Evolutionary conservation across 2,329 filamentous ascomycete species (phyloP).

Genomic region (Drechslera avenae): DNA sequence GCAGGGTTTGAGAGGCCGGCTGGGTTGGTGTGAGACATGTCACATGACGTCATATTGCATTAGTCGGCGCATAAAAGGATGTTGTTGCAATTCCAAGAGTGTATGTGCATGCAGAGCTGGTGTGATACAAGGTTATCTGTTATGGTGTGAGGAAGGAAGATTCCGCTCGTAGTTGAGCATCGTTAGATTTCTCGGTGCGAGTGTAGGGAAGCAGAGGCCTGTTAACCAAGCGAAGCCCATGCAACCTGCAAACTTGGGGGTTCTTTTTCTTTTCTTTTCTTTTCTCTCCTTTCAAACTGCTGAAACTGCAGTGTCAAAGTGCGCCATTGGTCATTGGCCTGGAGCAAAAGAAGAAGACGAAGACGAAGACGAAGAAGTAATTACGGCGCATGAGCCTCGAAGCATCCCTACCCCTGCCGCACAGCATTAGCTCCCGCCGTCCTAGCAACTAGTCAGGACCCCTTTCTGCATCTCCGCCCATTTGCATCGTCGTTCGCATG

Average conservation of each 20-base stretch:
- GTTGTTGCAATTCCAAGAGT: neutral
- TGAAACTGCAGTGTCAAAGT: neutral
- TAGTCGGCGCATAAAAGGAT: neutral
- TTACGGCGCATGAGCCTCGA: neutral
- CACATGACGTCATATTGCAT: neutral
- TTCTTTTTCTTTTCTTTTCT: too few relatives aligned
- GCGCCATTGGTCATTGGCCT: neutral
- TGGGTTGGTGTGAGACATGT: neutral
- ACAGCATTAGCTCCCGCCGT: conserved; percentile 20
- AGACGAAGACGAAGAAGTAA: conserved; percentile 5
- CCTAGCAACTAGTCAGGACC: conserved; percentile 21
- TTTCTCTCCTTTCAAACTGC: neutral
- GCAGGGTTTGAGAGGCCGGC: conserved; percentile 27
- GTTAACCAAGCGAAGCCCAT: neutral
- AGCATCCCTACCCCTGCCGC: conserved; percentile 4
- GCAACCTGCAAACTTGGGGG: neutral
- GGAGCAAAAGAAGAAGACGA: neutral
- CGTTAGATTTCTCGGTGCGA: too few relatives aligned
- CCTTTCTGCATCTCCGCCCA: conserved; percentile 9
- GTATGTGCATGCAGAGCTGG: neutral
- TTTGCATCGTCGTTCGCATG: conserved; percentile 4
- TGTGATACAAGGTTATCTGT: too few relatives aligned
- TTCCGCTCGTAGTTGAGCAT: too few relatives aligned
- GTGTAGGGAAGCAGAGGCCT: neutral
- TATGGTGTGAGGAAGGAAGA: too few relatives aligned